Percentiles rank a stretch among this genome's conserved stretches.
Evolutionary conservation across 2,329 filamentous ascomycete species (phyloP).

Genomic region (Claviceps paspali): DNA sequence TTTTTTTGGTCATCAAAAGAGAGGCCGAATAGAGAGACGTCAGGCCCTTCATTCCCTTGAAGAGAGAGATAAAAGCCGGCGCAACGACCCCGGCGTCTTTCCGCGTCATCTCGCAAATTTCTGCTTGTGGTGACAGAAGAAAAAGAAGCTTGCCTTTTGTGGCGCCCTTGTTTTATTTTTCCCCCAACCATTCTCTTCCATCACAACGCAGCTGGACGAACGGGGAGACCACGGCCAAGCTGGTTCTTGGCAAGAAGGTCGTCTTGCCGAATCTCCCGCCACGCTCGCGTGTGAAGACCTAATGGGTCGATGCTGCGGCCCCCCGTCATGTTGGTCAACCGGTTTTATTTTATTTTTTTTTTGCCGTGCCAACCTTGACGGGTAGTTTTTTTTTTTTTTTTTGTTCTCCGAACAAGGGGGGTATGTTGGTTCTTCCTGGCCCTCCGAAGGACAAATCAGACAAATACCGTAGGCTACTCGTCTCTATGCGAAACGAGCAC

Average conservation of each 20-base stretch:
- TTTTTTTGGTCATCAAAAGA: conserved; percentile 3
- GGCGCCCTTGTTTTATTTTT: neutral
- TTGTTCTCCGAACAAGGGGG: no score
- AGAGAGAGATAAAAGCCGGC: no score
- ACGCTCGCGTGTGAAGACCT: conserved; percentile 17
- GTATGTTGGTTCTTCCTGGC: no score
- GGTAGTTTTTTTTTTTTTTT: conserved; percentile 17
- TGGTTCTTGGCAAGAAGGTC: conserved; percentile 25
- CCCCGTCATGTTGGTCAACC: conserved; percentile 17
- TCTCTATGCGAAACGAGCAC: no score
- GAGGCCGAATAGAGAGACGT: conserved; percentile 14
- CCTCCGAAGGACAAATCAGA: no score
- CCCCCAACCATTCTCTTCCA: conserved; percentile 10
- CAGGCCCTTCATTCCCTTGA: conserved; percentile 21
- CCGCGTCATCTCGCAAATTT: conserved; percentile 14
- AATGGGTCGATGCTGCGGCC: conserved; percentile 40
- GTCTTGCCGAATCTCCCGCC: conserved; percentile 5
- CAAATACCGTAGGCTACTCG: no score
- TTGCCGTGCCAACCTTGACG: conserved; percentile 12
- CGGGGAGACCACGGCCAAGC: conserved; percentile 22
- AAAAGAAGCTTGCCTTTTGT: conserved; percentile 6
- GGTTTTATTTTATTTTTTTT: no score
- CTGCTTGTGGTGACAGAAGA: conserved; percentile 12
- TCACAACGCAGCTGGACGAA: conserved; percentile 15
- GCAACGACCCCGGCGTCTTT: conserved; percentile 12